phyloP scores from a whole-genome alignment of 192 early-diverging fungal genomes.

The Allomyces javanicus region DNA sequence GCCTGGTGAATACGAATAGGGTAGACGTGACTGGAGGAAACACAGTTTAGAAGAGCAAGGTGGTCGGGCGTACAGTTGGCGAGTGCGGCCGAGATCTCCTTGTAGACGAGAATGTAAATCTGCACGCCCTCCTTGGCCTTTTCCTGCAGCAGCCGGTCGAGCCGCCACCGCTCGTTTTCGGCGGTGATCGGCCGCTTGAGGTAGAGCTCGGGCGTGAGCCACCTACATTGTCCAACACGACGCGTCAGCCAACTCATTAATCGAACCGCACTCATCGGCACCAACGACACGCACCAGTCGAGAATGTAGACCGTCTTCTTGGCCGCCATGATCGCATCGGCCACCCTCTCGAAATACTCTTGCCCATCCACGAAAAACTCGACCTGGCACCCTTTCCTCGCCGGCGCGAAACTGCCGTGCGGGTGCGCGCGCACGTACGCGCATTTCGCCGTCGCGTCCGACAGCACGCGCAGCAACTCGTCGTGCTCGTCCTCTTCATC shows the following conservation, averaged over 20 bases:
- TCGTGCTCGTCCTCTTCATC: not conserved
- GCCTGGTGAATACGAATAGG: conserved; percentile 19
- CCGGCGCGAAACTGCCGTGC: not conserved
- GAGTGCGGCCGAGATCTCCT: conserved; percentile 55
- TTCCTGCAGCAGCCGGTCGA: conserved; percentile 55
- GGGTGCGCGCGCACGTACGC: not conserved
- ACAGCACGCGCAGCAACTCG: not conserved
- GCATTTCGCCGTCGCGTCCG: not conserved
- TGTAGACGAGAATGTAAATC: conserved; percentile 69
- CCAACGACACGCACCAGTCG: not conserved
- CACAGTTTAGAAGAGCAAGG: too few species aligned
- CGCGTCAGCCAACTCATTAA: too few species aligned
- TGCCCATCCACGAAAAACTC: not conserved
- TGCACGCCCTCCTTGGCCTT: conserved; percentile 53
- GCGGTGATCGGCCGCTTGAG: conserved; percentile 20
- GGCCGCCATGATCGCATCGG: not conserved
- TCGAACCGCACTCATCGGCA: too few species aligned
- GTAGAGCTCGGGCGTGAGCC: not conserved
- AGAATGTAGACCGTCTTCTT: not conserved
- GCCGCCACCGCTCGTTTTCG: conserved; percentile 53
- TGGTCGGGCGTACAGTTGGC: conserved; percentile 45
- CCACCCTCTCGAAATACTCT: not conserved
- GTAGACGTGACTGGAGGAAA: too few species aligned
- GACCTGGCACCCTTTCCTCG: not conserved
- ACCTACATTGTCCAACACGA: not conserved